Percentiles rank a stretch among this genome's conserved stretches.
These are phyloP conservation scores for Coniochaeta pulveracea DNA, from an alignment of 2,329 filamentous ascomycete species.

Conservation along the genomic window DNA sequence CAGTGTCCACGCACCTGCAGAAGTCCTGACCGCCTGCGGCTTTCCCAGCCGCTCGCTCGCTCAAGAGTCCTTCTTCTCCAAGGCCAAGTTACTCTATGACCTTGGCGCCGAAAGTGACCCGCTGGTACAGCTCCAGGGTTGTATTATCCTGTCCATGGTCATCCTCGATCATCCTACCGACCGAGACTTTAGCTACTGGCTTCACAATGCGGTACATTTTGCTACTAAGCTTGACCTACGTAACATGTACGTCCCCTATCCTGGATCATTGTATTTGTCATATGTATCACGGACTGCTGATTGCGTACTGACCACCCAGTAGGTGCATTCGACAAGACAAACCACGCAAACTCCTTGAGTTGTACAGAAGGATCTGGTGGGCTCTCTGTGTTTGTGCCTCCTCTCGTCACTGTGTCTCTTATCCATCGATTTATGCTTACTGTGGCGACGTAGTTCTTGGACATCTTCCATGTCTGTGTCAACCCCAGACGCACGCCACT, in stretches of 20 bases:
- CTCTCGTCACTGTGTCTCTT: conserved; percentile 9
- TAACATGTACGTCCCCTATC: conserved; percentile 11
- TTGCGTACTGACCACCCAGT: conserved; percentile 7
- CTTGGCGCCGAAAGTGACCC: conserved; percentile 12
- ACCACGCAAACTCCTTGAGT: conserved; percentile 12
- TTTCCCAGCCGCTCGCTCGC: conserved; percentile 12
- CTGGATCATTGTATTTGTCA: neutral
- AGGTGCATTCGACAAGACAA: conserved; percentile 14
- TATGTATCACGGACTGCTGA: conserved; percentile 7
- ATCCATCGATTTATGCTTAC: conserved; percentile 11
- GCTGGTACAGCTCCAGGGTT: conserved; percentile 14
- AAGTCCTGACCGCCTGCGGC: conserved; percentile 13
- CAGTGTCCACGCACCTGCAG: conserved; percentile 12
- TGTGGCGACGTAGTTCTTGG: conserved; percentile 11
- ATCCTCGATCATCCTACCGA: conserved; percentile 13
- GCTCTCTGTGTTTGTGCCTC: conserved; percentile 12
- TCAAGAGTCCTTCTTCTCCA: conserved; percentile 14
- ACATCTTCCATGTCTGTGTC: conserved; percentile 14
- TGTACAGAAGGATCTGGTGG: conserved; percentile 15
- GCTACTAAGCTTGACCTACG: conserved; percentile 13
- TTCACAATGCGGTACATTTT: conserved; percentile 13
- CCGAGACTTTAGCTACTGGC: conserved; percentile 13
- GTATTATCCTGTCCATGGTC: conserved; percentile 13
- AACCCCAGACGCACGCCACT: conserved; percentile 12
- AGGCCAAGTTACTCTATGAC: conserved; percentile 14